Evolutionary conservation across 2,329 filamentous ascomycete genomes (phyloP).

Genomic region (Scedosporium dehoogii): DNA sequence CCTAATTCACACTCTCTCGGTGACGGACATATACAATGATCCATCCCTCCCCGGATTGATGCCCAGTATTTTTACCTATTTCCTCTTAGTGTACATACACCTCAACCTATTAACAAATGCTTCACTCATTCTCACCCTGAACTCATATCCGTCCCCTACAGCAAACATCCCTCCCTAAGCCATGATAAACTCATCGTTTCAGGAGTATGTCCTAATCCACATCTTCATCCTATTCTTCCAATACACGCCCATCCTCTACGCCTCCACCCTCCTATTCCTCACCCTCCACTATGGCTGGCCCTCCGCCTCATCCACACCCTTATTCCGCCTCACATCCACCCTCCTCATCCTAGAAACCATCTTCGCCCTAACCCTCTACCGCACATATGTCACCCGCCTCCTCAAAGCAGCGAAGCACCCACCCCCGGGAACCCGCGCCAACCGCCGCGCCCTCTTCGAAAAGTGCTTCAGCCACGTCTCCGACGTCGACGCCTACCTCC

Average conservation of each 20-base stretch:
- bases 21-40: too few relatives aligned
- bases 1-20: not conserved
- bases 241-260: conserved; percentile 31
- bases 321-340: conserved; percentile 14
- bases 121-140: not conserved
- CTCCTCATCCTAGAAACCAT: conserved; percentile 28
- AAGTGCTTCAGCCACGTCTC: conserved; percentile 44
- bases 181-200: conserved; percentile 27
- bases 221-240: conserved; percentile 31
- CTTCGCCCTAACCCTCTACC: conserved; percentile 32
- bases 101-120: not conserved
- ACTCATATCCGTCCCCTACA: not conserved
- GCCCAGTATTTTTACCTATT: not conserved
- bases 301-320: conserved; percentile 8
- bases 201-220: conserved; percentile 35
- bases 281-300: conserved; percentile 12
- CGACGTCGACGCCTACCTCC: conserved; percentile 46
- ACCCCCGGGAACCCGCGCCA: conserved; percentile 27
- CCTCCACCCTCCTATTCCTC: conserved; percentile 18
- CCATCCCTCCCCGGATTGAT: not conserved
- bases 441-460: conserved; percentile 46
- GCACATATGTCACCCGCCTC: conserved; percentile 30
- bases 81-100: too few relatives aligned
- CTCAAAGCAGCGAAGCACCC: conserved; percentile 28
- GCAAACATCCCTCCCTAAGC: not conserved